A percentile compares a stretch with the other conserved stretches of the same genome.
These are phyloP conservation scores for Polysphondylium violaceum DNA, from an alignment of 78 protist species.

Conservation along the genomic window DNA sequence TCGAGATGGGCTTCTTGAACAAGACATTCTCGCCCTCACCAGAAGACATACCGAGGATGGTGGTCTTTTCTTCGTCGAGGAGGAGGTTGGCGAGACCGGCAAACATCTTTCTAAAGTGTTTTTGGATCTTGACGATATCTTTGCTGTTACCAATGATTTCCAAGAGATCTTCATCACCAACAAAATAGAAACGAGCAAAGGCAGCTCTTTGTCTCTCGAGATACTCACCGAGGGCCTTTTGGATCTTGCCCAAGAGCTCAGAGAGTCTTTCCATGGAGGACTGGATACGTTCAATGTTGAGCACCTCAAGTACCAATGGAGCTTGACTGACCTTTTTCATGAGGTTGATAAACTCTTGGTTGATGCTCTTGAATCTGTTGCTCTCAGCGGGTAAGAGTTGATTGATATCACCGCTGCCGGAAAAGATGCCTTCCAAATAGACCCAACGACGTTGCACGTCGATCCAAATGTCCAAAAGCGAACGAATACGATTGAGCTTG, in stretches of 20 bases:
- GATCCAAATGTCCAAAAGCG: constrained; percentile 92
- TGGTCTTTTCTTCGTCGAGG: constrained; percentile 66
- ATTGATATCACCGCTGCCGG: constrained; percentile 94
- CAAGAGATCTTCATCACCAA: constrained; percentile 99
- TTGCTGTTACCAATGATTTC: constrained; percentile 98
- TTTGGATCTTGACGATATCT: constrained; percentile 89
- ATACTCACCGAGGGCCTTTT: constrained; percentile 97
- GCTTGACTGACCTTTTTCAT: constrained; percentile 86
- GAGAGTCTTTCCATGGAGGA: constrained; percentile 88
- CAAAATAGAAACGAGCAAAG: constrained; percentile 99
- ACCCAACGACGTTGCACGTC: constrained; percentile 98
- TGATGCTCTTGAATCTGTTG: constrained; percentile 87
- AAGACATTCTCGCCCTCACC: constrained; percentile 93
- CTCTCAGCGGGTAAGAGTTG: constrained; percentile 93
- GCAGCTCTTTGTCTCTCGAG: constrained; percentile 96
- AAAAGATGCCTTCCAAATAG: constrained; percentile 96
- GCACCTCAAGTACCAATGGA: constrained; percentile 90
- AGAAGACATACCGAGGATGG: constrained; percentile 84
- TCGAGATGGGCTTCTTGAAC: constrained; percentile 83
- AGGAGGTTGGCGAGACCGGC: constrained; percentile 92
- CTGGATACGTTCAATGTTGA: constrained; percentile 83
- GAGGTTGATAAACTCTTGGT: constrained; percentile 91
- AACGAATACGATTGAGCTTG: constrained; percentile 83
- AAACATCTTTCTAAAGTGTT: constrained; percentile 98
- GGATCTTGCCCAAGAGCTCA: constrained; percentile 92